Evolutionary conservation across 352 stramenopile genomes (phyloP).

Genomic region (Thalassiosira exigua): DNA sequence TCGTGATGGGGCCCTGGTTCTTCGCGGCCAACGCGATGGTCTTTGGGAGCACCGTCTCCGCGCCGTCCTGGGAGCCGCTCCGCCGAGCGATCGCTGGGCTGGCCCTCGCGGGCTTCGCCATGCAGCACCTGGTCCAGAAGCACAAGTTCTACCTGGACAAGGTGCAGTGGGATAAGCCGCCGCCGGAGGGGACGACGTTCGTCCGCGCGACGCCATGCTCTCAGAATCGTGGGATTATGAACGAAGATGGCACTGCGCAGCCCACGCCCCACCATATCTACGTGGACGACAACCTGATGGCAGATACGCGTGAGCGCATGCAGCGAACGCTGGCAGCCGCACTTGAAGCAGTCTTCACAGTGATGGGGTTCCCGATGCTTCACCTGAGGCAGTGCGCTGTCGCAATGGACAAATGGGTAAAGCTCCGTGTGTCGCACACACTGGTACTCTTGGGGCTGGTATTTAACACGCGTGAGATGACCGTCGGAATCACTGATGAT

Average conservation of each 20-base stretch:
- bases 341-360: slow-evolving; percentile 42
- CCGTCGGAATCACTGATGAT: slow-evolving; percentile 16
- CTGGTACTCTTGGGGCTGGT: slow-evolving; percentile 17
- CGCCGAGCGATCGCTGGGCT: slow-evolving; percentile 16
- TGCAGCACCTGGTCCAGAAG: not conserved
- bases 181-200: not conserved
- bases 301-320: not conserved
- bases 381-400: slow-evolving; percentile 9
- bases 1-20: not conserved
- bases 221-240: not conserved
- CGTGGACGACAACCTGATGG: slow-evolving; percentile 35
- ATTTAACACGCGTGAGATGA: slow-evolving; percentile 10
- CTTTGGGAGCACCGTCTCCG: slow-evolving; percentile 27
- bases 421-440: not conserved
- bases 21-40: slow-evolving; percentile 39
- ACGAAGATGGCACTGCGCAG: not conserved
- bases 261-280: slow-evolving; percentile 9
- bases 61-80: slow-evolving; percentile 35
- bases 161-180: slow-evolving; percentile 12
- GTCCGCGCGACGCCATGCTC: not conserved
- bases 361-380: slow-evolving; percentile 28
- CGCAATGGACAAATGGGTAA: slow-evolving; percentile 42
- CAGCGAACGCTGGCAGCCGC: not conserved
- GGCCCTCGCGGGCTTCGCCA: not conserved
- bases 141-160: slow-evolving; percentile 18